A percentile compares a stretch with the other conserved stretches of the same genome.
These are phyloP conservation scores for Cryptosporidium tyzzeri DNA, from an alignment of 169 alveolate species.

Conservation along the genomic window DNA sequence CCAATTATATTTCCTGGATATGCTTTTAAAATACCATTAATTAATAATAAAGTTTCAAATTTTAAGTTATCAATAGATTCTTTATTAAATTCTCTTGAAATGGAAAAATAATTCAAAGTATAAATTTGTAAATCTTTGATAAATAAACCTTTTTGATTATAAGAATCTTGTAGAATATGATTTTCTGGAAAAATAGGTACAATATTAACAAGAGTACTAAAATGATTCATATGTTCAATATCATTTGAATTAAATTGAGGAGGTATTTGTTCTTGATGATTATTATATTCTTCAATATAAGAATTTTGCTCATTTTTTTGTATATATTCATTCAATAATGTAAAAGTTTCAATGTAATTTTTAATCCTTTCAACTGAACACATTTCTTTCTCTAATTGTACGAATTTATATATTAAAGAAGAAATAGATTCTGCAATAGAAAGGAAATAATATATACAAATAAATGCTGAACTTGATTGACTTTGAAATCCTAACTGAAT, in stretches of 20 bases:
- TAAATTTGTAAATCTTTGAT: constrained; percentile 21
- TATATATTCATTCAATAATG: neutral
- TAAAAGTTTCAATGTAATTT: constrained; percentile 10
- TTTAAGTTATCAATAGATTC: neutral
- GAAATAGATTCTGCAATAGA: constrained; percentile 78
- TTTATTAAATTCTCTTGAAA: neutral
- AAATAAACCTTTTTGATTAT: constrained; percentile 5
- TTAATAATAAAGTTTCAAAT: constrained; percentile 6
- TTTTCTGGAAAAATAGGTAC: neutral
- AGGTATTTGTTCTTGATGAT: neutral
- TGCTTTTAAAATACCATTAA: constrained; percentile 8
- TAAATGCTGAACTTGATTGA: constrained; percentile 8
- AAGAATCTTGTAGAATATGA: neutral
- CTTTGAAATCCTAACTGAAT: neutral
- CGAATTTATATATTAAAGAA: constrained; percentile 69
- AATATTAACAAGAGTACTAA: neutral
- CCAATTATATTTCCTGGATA: constrained; percentile 84
- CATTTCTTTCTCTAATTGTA: constrained; percentile 79
- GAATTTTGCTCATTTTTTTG: neutral
- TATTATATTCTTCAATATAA: neutral
- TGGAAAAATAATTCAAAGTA: neutral
- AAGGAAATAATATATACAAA: constrained; percentile 75
- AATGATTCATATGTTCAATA: neutral
- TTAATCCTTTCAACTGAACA: constrained; percentile 78
- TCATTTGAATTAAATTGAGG: neutral